Evolutionary conservation across 305 asterid species (phyloP).

Genomic region (Fraxinus ornus): DNA sequence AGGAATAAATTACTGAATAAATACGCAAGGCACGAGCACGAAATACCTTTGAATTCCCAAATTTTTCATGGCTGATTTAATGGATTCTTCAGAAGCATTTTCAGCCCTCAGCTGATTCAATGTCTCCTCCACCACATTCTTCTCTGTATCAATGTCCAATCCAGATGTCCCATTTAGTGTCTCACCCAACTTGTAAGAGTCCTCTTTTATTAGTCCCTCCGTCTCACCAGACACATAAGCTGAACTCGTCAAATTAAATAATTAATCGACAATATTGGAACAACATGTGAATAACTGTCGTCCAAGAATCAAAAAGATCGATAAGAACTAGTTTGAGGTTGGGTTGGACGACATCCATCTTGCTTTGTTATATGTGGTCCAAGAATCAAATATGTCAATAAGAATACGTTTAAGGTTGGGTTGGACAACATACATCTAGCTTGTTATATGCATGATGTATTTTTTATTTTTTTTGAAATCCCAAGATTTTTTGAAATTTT

Average conservation of each 20-base stretch:
- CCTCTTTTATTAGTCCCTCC: constrained; percentile 22
- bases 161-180: constrained; percentile 19
- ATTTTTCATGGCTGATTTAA: constrained; percentile 29
- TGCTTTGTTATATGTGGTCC: neutral
- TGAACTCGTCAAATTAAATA: neutral
- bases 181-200: constrained; percentile 18
- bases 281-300: neutral
- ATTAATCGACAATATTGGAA: neutral
- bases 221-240: constrained; percentile 29
- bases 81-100: constrained; percentile 3
- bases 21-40: neutral
- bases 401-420: neutral
- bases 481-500: neutral
- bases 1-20: neutral
- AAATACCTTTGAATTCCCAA: constrained; percentile 36
- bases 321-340: neutral
- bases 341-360: neutral
- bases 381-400: neutral
- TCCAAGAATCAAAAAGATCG: neutral
- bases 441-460: neutral
- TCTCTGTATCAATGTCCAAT: constrained; percentile 24
- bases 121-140: constrained; percentile 23
- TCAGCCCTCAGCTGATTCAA: constrained; percentile 17
- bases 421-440: neutral
- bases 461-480: too few species aligned